Evolutionary conservation across 805 yeast genomes (phyloP), one percentile per base, ranked within the genome.

Genomic region (Cyberlindnera maritima): DNA sequence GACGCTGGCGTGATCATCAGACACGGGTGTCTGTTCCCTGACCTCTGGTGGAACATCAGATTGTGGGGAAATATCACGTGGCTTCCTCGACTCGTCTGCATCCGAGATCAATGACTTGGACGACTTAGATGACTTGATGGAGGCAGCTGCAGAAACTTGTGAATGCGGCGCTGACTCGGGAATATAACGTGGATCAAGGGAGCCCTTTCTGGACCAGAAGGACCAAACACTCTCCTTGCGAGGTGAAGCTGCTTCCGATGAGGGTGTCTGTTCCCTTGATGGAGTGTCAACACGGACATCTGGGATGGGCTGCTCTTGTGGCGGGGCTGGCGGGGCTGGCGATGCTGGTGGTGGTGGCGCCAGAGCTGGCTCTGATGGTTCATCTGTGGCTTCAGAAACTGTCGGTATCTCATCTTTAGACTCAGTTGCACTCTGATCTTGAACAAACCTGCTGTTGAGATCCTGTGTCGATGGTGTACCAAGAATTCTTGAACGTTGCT

Each of bases 201-300:
- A 43, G 3, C 44, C 18, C 17, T 28, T 46, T 10, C 48, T 41
- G 9, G 44, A 26, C 52, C 52, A 52, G 1, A 52, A 21, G 2
- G 52, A 48, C 55, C 55, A 52, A 12, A 29, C n/a, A 18, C 50
- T 41, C 26, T 48, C 55, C 28, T 44, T 46, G 23, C 47, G 36
- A n/a, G 51, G 38, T 11, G 48, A 36, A 2, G n/a, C 34, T 3
- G 37, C 12, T 21, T 19, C 19, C 14, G 15, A 10, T 32, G 39
- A 23, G 18, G 41, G 12, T 25, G 32, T 26, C 6, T 21, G 6
- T 11, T 25, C 40, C 20, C n/a, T 26, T 26, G 40, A 26, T 36
- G 39, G 12, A 19, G 7, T 9, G 19, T 32, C 20, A 32, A 32
- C 19, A n/a, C n/a, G 35, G 14, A 12, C 25, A 6, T 18, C 37